These are phyloP conservation scores for Lipomyces orientalis DNA, from an alignment of 805 yeast species.

Conservation along the genomic window DNA sequence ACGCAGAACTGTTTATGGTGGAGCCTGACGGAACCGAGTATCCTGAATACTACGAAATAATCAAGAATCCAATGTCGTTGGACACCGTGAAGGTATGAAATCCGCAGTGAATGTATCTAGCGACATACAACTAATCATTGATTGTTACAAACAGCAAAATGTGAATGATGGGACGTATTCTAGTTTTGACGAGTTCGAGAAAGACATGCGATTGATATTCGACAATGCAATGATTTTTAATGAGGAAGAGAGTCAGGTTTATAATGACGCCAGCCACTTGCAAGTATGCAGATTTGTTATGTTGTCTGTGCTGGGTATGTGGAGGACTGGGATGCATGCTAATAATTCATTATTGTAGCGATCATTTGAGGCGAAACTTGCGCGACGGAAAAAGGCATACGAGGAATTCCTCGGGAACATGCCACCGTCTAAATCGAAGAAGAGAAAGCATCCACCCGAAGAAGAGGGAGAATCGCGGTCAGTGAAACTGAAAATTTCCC, in stretches of 20 bases:
- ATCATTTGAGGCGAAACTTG: conserved; percentile 18
- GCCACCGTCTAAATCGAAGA: conserved; percentile 19
- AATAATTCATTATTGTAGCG: conserved; percentile 23
- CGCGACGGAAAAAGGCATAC: conserved; percentile 13
- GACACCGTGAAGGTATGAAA: conserved; percentile 51
- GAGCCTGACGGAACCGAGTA: conserved; percentile 71
- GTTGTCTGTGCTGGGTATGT: background rate
- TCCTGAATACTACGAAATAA: conserved; percentile 80
- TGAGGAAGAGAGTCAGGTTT: conserved; percentile 71
- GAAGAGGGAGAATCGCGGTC: conserved; percentile 29
- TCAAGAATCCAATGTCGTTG: conserved; percentile 77
- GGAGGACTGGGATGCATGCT: conserved; percentile 50
- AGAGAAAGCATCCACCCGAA: conserved; percentile 35
- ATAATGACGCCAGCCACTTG: conserved; percentile 70
- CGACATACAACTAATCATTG: background rate
- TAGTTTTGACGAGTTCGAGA: conserved; percentile 63
- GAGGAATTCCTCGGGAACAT: conserved; percentile 12
- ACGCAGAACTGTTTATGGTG: conserved; percentile 68
- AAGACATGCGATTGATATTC: conserved; percentile 68
- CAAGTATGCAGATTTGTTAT: conserved; percentile 49
- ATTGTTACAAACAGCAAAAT: conserved; percentile 46
- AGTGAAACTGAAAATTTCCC: conserved; percentile 33
- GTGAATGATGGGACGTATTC: conserved; percentile 59
- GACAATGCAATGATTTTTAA: conserved; percentile 80
- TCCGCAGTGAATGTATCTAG: background rate